phyloP scores from a whole-genome alignment of 2,329 filamentous ascomycete genomes.

The Leptodontidium sp. region DNA sequence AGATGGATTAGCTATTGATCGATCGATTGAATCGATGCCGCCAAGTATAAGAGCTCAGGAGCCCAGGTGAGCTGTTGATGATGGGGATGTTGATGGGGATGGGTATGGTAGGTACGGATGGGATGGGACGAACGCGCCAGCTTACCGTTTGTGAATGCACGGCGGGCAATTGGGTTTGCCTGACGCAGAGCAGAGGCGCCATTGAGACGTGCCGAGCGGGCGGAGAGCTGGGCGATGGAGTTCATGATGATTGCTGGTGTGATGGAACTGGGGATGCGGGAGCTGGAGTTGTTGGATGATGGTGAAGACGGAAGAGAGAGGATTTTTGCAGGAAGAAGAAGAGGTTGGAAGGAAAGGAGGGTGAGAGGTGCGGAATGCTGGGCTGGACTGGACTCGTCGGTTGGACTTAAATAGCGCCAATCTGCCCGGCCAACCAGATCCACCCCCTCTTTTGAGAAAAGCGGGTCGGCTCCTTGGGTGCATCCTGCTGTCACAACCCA shows the following conservation, averaged over 20 bases:
- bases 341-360: slow-evolving; percentile 7
- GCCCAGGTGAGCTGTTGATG: slow-evolving; percentile 26
- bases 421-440: slow-evolving; percentile 16
- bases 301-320: neutral
- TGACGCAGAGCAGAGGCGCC: slow-evolving; percentile 36
- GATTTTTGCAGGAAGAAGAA: neutral
- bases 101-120: neutral
- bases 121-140: neutral
- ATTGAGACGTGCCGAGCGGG: slow-evolving; percentile 41
- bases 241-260: slow-evolving; percentile 39
- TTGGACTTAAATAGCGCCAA: slow-evolving; percentile 1
- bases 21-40: neutral
- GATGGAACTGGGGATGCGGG: slow-evolving; percentile 36
- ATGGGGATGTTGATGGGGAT: neutral
- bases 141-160: slow-evolving; percentile 42
- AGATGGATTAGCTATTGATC: slow-evolving; percentile 8
- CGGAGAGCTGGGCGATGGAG: slow-evolving; percentile 38
- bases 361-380: slow-evolving; percentile 9
- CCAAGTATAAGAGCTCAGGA: slow-evolving; percentile 15
- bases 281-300: slow-evolving; percentile 24
- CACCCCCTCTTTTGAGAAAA: slow-evolving; percentile 16
- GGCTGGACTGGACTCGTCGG: neutral
- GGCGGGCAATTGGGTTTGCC: slow-evolving; percentile 40
- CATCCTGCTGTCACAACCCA: neutral
- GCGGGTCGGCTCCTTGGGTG: slow-evolving; percentile 2